Base-by-base conservation (phyloP, 768 basidiomycete genomes). In the Cystobasidium onofrii region DNA sequence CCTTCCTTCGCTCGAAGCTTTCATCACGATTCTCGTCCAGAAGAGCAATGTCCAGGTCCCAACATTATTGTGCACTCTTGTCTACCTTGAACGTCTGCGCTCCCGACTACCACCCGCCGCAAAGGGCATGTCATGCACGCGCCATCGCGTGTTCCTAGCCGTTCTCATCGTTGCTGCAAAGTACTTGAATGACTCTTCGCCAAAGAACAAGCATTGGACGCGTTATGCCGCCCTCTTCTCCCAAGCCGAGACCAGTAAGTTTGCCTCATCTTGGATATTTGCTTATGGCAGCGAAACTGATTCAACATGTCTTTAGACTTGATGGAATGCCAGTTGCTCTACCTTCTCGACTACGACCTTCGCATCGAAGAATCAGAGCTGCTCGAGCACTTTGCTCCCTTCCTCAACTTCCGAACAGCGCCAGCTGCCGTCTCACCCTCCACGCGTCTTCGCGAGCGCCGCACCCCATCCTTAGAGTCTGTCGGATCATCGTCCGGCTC, bases 291-390 rank as follows among this genome's bases (percentile, higher is more conserved):
- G 29, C 12, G 15, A 27, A 6, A 29, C 57, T 60, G 57, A 60
- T 27, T 15, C 57, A 13, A 15, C 13, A 25, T 23, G 10, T 60
- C 25, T 20, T 60, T 60, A 60, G 96, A 94, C 82, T 85, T 94
- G 75, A 98, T 98, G 95, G 95, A 99, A 83, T 90, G 88, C 83
- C 92, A 99, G 82, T 86, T 99, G 33, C 87, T 99, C 67, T 89
- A 86, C 81, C 84, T 98, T 73, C 87, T 99, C 78, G 90, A 95
- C 83, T 94, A 90, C 80, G 89, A 97, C 81, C 87, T 99, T 72
- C 88, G 91, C 61, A 91, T 97, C 80, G 85, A 87, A 77, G 95
- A 99, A 82, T 82, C 83, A 31, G 92, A 96, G 78, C 88, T 89
- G 10, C 80, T 85, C 76, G 76, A 76, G 52, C 82, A 84, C 71